Evolutionary conservation across 1,284 basidiomycete genomes (phyloP), one percentile per base, ranked within the genome.

Genomic region (Marasmius sp.): DNA sequence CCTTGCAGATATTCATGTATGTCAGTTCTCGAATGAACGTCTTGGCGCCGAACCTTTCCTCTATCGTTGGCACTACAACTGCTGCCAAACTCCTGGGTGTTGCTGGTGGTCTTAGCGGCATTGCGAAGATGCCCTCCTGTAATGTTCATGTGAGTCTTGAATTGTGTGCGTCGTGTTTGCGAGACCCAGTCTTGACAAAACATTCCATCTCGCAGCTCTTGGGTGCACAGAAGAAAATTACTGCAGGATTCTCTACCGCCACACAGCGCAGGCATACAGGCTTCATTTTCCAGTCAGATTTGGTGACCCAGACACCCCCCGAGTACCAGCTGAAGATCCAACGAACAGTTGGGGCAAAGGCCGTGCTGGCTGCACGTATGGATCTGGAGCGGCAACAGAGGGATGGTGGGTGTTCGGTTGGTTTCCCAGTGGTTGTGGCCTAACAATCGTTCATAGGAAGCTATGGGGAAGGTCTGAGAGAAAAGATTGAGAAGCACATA

Each of bases 1-100:
- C 20, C 18, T 49, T 38, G 39, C 53, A 94, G 87, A 99, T 99
- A 69, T 95, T 99, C 78, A 89, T 93, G 80, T 99, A 98, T 82
- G 97, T 99, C 75, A 97, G 97, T 81, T 97, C 95, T 71, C 88
- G 97, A 75, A 99, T 99, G 94, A 93, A 94, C 77, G 88, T 96
- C 58, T 91, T 99, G 70, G 96, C 97, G 64, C 97, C 97, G 67
- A 99, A 99, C 76, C 87, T 99, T 72, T 97, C 94, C 69, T 92
- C 93, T 72, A 97, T 99, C 74, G 94, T 99, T 75, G 97, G 97
- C 72, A 98, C 97, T 59, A 94, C 93, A 65, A 97, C 95, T 79
- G 97, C 97, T 49, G 97, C 97, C 54, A 99, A 99, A 82, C 81
- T 99, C 54, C 88, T 99, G 51, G 97, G 97, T 74, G 94, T 98